A percentile compares a stretch with the other conserved stretches of the same genome.
Conservation (phyloP, 768 basidiomycete genomes). For the Mycena galopus region DNA sequence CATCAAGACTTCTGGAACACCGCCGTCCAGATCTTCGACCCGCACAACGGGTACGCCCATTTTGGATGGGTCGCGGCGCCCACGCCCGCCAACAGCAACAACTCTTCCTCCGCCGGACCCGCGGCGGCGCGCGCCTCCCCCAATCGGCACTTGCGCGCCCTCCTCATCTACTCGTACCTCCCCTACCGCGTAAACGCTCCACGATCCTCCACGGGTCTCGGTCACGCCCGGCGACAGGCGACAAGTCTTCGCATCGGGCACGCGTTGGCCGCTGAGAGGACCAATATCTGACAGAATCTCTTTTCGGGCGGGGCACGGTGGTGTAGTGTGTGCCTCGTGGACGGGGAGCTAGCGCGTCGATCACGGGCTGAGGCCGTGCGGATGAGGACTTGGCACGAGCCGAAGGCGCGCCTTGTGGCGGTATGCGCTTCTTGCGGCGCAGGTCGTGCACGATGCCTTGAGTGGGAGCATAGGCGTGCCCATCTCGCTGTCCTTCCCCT, state of each 20-base stretch:
- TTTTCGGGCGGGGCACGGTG: constrained; percentile 51
- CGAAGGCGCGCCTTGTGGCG: too few species aligned
- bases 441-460: too few species aligned
- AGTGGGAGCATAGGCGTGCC: too few species aligned
- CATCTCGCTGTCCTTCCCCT: too few species aligned
- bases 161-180: constrained; percentile 66
- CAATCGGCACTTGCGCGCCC: too few species aligned
- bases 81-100: too few species aligned
- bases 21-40: background rate
- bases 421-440: too few species aligned
- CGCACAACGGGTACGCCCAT: background rate
- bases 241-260: constrained; percentile 56
- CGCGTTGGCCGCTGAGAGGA: too few species aligned
- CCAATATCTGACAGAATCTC: too few species aligned
- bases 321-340: constrained; percentile 78
- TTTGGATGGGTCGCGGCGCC: background rate
- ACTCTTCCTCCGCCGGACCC: too few species aligned
- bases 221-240: constrained; percentile 60
- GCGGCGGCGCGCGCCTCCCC: constrained; percentile 65
- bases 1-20: background rate
- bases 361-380: constrained; percentile 48
- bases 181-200: constrained; percentile 81
- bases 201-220: constrained; percentile 63
- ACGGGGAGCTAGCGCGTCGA: constrained; percentile 67
- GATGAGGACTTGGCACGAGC: too few species aligned